These are phyloP conservation scores for Ottelia alismoides DNA, from an alignment of 106 monocot species.

Conservation along the genomic window DNA sequence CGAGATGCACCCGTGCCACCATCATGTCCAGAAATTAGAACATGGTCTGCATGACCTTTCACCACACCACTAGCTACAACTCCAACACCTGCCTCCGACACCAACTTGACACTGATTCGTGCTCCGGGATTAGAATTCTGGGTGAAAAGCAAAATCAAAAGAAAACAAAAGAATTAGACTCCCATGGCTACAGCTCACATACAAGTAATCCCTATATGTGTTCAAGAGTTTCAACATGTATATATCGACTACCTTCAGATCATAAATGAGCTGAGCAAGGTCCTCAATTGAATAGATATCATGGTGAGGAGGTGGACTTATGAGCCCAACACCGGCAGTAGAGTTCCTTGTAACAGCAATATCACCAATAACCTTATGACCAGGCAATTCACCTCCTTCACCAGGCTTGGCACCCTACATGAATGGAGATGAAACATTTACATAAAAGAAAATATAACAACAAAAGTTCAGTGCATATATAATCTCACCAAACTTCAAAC, in stretches of 20 bases:
- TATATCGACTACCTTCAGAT: conserved; percentile 98
- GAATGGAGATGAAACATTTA: background rate
- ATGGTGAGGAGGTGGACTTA: conserved; percentile 92
- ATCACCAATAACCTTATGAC: conserved; percentile 87
- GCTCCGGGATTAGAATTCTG: conserved; percentile 67
- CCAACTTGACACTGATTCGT: conserved; percentile 82
- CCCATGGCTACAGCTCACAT: no score
- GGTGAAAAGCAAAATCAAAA: no score
- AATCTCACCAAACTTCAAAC: conserved; percentile 66
- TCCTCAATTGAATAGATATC: conserved; percentile 96
- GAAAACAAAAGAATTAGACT: conserved; percentile 94
- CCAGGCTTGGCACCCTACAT: conserved; percentile 92
- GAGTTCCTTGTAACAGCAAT: conserved; percentile 90
- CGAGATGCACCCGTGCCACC: conserved; percentile 88
- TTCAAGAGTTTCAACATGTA: no score
- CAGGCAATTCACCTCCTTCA: conserved; percentile 93
- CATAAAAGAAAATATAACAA: no score
- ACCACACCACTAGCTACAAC: conserved; percentile 93
- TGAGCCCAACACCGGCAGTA: conserved; percentile 86
- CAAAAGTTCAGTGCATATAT: conserved; percentile 34
- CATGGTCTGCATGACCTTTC: conserved; percentile 90
- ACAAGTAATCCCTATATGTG: no score
- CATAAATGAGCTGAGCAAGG: conserved; percentile 85
- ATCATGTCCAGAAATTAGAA: conserved; percentile 85
- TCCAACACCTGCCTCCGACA: conserved; percentile 88